Percentiles rank a stretch among this genome's conserved stretches.
Conservation (phyloP, 306 rosid genomes). For the Vicia sativa region DNA sequence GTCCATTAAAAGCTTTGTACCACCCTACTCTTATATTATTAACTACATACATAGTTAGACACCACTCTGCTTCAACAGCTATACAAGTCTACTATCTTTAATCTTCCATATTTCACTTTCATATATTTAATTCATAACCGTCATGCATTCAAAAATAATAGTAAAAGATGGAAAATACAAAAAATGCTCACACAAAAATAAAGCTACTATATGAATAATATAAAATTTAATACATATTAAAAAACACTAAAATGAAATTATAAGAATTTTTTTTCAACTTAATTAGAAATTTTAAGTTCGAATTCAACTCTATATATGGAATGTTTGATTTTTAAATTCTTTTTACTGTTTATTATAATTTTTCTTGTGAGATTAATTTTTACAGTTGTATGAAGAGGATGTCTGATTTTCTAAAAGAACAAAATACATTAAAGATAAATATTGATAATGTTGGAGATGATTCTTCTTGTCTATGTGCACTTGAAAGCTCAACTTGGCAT, state of each 20-base stretch:
- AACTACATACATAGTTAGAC: slow-evolving; percentile 31
- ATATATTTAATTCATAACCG: slow-evolving; percentile 31
- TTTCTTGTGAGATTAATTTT: too few relatives aligned
- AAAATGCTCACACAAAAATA: slow-evolving; percentile 12
- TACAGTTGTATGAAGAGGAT: too few relatives aligned
- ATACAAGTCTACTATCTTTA: slow-evolving; percentile 33
- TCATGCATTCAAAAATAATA: slow-evolving; percentile 31
- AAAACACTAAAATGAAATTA: too few relatives aligned
- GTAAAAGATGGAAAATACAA: background rate
- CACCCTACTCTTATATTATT: slow-evolving; percentile 5
- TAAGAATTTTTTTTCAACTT: too few relatives aligned
- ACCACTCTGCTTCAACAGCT: slow-evolving; percentile 36
- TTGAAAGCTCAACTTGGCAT: slow-evolving; percentile 28
- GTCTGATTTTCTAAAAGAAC: too few relatives aligned
- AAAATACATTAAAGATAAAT: too few relatives aligned
- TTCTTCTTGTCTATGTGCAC: slow-evolving; percentile 40
- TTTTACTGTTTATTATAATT: background rate
- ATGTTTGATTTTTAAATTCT: too few relatives aligned
- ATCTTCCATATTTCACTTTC: slow-evolving; percentile 42
- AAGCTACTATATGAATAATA: background rate
- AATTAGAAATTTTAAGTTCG: too few relatives aligned
- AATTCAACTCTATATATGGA: too few relatives aligned
- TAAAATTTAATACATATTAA: background rate
- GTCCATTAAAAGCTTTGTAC: slow-evolving; percentile 43
- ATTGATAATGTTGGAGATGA: slow-evolving; percentile 27